phyloP scores from a whole-genome alignment of 2,329 filamentous ascomycete species.

The Cryphonectria radicalis region DNA sequence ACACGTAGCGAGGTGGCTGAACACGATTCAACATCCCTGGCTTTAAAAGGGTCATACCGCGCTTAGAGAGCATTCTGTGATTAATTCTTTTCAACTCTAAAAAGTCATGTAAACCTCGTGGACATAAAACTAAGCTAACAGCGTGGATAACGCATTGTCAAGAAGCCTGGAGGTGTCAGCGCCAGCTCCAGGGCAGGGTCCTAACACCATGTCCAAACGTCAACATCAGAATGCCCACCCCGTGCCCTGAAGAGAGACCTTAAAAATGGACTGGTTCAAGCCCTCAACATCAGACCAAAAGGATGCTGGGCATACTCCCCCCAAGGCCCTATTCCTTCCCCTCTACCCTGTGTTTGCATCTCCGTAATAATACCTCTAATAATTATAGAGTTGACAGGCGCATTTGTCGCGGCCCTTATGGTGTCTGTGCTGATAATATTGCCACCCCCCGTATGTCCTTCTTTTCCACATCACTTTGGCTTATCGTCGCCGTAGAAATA shows the following conservation, averaged over 20 bases:
- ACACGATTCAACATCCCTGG: background rate
- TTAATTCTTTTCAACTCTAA: background rate
- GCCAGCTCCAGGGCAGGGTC: background rate
- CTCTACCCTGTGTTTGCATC: too few species aligned
- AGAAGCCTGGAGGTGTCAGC: background rate
- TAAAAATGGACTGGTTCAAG: background rate
- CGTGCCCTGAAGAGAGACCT: background rate
- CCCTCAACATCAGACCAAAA: background rate
- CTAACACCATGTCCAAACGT: too few species aligned
- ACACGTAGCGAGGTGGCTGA: background rate
- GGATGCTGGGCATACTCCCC: background rate
- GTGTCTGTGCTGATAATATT: background rate
- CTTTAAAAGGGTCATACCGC: background rate
- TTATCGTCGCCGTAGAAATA: constrained; percentile 7
- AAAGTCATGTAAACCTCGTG: background rate
- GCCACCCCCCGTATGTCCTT: too few species aligned
- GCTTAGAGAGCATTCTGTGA: background rate
- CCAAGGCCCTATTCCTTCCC: background rate
- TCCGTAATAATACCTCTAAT: too few species aligned
- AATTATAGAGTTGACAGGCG: background rate
- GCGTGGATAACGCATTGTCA: background rate
- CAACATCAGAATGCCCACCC: background rate
- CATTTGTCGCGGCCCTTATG: background rate
- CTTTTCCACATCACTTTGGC: background rate
- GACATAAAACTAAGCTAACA: background rate